These are phyloP conservation scores for Sicyos edulis DNA, from an alignment of 306 rosid species.

Conservation along the genomic window DNA sequence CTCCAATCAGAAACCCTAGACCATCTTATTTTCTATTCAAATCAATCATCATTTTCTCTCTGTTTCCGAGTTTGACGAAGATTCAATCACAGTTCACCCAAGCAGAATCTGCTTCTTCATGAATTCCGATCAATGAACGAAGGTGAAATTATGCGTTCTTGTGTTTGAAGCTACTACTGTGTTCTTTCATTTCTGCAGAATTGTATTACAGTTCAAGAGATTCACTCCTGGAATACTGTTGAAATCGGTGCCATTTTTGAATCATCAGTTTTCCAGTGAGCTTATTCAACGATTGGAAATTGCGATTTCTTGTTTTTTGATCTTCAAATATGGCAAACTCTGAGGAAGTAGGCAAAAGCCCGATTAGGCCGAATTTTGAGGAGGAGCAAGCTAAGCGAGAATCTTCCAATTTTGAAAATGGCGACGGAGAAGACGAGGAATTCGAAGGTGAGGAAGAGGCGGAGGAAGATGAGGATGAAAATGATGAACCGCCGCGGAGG, in stretches of 20 bases:
- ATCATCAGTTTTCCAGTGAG: background rate
- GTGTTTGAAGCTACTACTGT: background rate
- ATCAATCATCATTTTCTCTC: background rate
- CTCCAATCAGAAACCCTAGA: constrained; percentile 16
- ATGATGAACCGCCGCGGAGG: constrained; percentile 25
- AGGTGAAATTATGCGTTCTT: background rate
- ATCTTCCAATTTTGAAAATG: constrained; percentile 32
- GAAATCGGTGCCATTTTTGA: background rate
- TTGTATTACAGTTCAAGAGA: background rate
- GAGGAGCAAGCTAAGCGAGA: constrained; percentile 26
- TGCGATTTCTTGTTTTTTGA: background rate
- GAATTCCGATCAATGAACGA: background rate
- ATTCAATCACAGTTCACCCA: background rate
- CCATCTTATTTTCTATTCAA: background rate
- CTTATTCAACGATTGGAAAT: background rate
- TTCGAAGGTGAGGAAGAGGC: constrained; percentile 29
- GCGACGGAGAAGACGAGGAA: constrained; percentile 31
- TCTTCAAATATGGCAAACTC: constrained; percentile 38
- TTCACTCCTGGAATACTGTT: background rate
- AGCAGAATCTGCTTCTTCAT: background rate
- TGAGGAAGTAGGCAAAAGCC: constrained; percentile 29
- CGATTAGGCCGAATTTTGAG: constrained; percentile 37
- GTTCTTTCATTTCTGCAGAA: background rate
- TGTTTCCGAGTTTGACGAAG: background rate
- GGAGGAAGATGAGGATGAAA: constrained; percentile 21